phyloP scores from a whole-genome alignment of 148 eudicot genomes.

The Fallopia convolvulus region DNA sequence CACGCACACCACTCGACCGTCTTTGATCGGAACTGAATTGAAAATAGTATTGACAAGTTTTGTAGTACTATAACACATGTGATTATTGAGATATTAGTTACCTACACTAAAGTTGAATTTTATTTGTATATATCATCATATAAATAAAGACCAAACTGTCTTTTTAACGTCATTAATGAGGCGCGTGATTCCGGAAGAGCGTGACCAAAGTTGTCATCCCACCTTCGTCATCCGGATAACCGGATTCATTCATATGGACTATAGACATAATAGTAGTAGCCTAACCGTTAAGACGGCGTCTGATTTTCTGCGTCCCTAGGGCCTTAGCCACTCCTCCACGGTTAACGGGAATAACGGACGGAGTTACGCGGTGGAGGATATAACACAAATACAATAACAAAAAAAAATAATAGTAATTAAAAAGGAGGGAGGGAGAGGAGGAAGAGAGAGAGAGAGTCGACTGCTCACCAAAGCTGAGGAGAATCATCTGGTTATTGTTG shows the following conservation, averaged over 20 bases:
- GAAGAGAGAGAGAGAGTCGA: slow-evolving; percentile 2
- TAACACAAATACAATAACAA: neutral
- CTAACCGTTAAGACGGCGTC: neutral
- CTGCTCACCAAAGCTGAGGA: neutral
- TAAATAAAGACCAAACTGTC: neutral
- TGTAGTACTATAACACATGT: no score
- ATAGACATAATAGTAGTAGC: neutral
- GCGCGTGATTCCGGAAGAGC: neutral
- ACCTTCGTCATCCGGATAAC: neutral
- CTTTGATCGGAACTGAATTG: neutral
- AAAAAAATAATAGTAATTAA: neutral
- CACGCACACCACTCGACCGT: neutral
- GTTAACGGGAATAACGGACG: neutral
- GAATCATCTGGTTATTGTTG: slow-evolving; percentile 11
- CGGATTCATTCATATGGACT: no score
- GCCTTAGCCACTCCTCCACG: neutral
- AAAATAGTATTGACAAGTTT: no score
- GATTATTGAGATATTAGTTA: no score
- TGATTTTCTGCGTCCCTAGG: neutral
- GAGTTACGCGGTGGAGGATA: neutral
- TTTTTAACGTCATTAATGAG: neutral
- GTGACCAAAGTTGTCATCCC: neutral
- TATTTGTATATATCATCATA: no score
- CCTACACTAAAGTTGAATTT: no score
- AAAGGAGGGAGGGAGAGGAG: neutral